Evolutionary conservation across 306 rosid species (phyloP).

Genomic region (apple (Malus domestica)): ASM211411v1 NC_041798.1:30844501-30845000

Average conservation of each 20-base stretch:
- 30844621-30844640: conserved; percentile 90
- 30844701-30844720: conserved; percentile 53
- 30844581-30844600: conserved; percentile 83
- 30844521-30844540: conserved; percentile 50
- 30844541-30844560: conserved; percentile 38
- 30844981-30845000: conserved; percentile 34
- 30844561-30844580: conserved; percentile 81
- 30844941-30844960: conserved; percentile 64
- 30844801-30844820: conserved; percentile 50
- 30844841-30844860: conserved; percentile 66
- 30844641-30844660: conserved; percentile 62
- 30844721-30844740: conserved; percentile 89
- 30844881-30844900: conserved; percentile 45
- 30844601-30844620: conserved; percentile 72
- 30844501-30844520: conserved; percentile 40
- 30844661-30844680: conserved; percentile 67
- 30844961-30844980: conserved; percentile 38
- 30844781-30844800: conserved; percentile 82
- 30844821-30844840: conserved; percentile 46
- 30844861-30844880: conserved; percentile 57
- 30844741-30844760: conserved; percentile 91
- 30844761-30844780: conserved; percentile 77
- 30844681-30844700: conserved; percentile 46
- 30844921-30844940: conserved; percentile 67
- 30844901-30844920: conserved; percentile 60